Base-by-base conservation (phyloP, 495 filamentous ascomycete species). In the Tuber melanosporum region DNA sequence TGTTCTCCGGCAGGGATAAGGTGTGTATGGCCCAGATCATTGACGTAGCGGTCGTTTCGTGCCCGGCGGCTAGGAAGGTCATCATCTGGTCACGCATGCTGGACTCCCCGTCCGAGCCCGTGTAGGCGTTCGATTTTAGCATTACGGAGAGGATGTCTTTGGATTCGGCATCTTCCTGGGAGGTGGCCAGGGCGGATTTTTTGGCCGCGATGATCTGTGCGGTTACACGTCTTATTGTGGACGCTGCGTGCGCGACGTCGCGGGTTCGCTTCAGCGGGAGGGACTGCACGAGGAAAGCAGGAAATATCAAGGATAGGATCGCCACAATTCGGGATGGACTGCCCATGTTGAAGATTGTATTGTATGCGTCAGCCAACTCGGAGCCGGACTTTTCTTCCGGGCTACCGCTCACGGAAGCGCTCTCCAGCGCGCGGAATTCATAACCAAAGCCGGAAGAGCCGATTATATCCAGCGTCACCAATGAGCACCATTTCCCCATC, bases 61-160 rank as follows among this genome's bases (percentile, higher is more conserved):
- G 94, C 36, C 95, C 95, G 0, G 95, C 39, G 75, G 77, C 95
- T 3, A 98, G 90, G 86, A 98, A 97, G 5, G 94, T 98, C 94
- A 97, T 97, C 83, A 95, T 88, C 83, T 98, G 95, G 83, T 97
- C 93, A 62, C 93, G 87, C 36, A 98, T 90, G 73, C 92, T 91
- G 46, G 94, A 91, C 72, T 95, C 92, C 46, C 86, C 88, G n/a
- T 71, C 75, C 10, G 74, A 26, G 5, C 76, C 74, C 2, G 77
- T 66, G 84, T 97, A 97, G 41, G 88, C 89, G 69, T 91, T 92
- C 39, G 89, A 92, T 76, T 91, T 88, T 39, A 97, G 84, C 39
- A 95, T 94, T 0, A 95, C 91, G 9, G 36, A 43, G 17, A 91
- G 93, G 74, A 97, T 86, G 75, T 98, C 96, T 80, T 98, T 94